These are phyloP conservation scores for Leptosphaerulina australis DNA, from an alignment of 2,329 filamentous ascomycete genomes.

Conservation along the genomic window DNA sequence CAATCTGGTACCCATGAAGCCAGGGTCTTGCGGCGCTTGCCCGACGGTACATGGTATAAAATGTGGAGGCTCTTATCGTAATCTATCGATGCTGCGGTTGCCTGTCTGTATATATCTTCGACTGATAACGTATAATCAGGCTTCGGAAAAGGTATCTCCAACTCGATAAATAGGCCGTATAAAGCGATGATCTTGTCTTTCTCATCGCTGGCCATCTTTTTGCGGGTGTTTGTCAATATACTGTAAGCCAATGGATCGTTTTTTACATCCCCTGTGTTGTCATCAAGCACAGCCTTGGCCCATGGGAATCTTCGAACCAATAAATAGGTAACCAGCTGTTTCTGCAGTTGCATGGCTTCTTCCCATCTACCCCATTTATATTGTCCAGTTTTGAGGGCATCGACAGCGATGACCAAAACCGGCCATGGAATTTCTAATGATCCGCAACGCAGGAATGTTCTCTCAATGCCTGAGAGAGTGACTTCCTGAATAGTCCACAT, in stretches of 20 bases:
- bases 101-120: constrained; percentile 9
- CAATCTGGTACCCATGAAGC: constrained; percentile 13
- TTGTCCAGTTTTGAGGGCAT: background rate
- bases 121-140: constrained; percentile 7
- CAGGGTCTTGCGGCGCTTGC: background rate
- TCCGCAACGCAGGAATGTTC: constrained; percentile 5
- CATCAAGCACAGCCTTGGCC: background rate
- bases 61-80: constrained; percentile 7
- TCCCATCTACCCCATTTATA: constrained; percentile 11
- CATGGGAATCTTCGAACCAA: background rate
- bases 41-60: constrained; percentile 6
- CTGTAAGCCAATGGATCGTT: background rate
- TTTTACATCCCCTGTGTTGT: background rate
- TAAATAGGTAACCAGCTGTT: background rate
- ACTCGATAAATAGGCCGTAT: constrained; percentile 2
- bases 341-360: constrained; percentile 4
- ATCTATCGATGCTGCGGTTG: background rate
- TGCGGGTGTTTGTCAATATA: constrained; percentile 1
- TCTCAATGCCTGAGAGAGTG: background rate
- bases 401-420: background rate
- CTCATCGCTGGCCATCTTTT: constrained; percentile 5
- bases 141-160: constrained; percentile 1
- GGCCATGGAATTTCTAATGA: background rate
- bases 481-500: constrained; percentile 17
- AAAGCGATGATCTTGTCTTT: constrained; percentile 12